Percentiles rank a stretch among this genome's conserved stretches.
These are phyloP conservation scores for Cronartium quercuum DNA, from an alignment of 1,284 basidiomycete species.

Conservation along the genomic window DNA sequence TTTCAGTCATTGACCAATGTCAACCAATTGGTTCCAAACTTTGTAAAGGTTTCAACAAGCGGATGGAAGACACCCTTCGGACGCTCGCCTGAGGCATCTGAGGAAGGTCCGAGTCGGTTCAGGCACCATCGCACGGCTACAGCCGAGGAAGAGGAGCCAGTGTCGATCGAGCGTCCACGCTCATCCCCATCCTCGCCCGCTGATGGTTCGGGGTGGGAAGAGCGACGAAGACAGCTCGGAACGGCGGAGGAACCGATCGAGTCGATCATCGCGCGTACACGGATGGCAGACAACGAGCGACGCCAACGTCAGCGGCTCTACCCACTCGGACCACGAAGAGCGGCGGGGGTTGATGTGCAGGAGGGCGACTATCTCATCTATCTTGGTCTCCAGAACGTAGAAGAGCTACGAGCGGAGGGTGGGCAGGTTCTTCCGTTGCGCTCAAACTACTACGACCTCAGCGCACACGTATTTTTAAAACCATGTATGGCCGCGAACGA, in stretches of 20 bases:
- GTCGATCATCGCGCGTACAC: conserved; percentile 30
- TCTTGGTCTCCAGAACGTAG: conserved; percentile 17
- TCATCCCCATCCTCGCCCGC: too few species aligned
- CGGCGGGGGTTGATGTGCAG: neutral
- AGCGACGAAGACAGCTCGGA: neutral
- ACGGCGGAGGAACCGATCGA: conserved; percentile 5
- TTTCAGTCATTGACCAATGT: conserved; percentile 33
- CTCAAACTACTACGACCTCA: conserved; percentile 26
- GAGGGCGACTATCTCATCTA: conserved; percentile 6
- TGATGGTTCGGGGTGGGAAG: neutral
- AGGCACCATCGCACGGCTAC: neutral
- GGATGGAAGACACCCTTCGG: conserved; percentile 36
- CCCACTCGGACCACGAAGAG: conserved; percentile 10
- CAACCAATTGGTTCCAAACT: conserved; percentile 33
- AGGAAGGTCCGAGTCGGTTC: neutral
- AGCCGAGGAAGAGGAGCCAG: neutral
- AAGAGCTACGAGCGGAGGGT: conserved; percentile 11
- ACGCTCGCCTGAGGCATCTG: conserved; percentile 18
- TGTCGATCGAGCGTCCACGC: too few species aligned
- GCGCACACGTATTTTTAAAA: conserved; percentile 27
- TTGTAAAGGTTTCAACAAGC: conserved; percentile 23
- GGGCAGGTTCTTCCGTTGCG: conserved; percentile 10
- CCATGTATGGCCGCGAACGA: conserved; percentile 28
- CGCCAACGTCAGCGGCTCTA: conserved; percentile 13
- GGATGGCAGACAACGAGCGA: conserved; percentile 25